phyloP scores from a whole-genome alignment of 108 stramenopile species.

The Nitzschia inconspicua region DNA sequence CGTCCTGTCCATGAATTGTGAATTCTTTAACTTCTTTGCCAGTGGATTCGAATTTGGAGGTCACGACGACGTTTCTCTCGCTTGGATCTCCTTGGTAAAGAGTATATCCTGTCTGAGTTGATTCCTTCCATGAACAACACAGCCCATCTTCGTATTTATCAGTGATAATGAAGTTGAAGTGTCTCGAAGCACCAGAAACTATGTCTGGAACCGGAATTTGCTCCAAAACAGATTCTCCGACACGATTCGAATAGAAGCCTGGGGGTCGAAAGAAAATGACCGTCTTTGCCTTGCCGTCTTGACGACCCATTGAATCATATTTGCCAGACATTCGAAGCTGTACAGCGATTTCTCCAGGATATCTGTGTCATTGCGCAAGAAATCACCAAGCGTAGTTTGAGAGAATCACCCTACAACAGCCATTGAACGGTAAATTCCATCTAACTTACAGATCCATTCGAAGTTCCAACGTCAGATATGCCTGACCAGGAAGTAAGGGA shows the following conservation, averaged over 20 bases:
- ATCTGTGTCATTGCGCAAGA: neutral
- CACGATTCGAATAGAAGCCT: constrained; percentile 8
- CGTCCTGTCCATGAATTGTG: neutral
- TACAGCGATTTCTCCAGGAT: constrained; percentile 25
- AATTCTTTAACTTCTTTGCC: constrained; percentile 12
- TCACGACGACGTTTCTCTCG: constrained; percentile 1
- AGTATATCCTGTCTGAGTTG: constrained; percentile 14
- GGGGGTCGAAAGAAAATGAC: constrained; percentile 37
- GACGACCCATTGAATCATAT: neutral
- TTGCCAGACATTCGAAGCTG: constrained; percentile 14
- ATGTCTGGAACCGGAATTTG: constrained; percentile 6
- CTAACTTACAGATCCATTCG: constrained; percentile 20
- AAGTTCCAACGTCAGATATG: constrained; percentile 18
- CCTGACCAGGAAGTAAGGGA: neutral
- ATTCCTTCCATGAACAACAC: constrained; percentile 22
- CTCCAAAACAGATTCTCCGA: constrained; percentile 21
- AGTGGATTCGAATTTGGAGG: constrained; percentile 5
- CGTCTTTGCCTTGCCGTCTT: neutral
- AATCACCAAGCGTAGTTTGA: neutral
- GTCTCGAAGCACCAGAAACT: neutral
- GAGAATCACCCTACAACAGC: neutral
- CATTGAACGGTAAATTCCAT: neutral
- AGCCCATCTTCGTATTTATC: constrained; percentile 34
- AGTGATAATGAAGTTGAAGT: constrained; percentile 25
- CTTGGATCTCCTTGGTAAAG: constrained; percentile 22